These are phyloP conservation scores for Aspergillus fumigatiaffinis DNA, from an alignment of 2,329 filamentous ascomycete genomes.

Conservation along the genomic window DNA sequence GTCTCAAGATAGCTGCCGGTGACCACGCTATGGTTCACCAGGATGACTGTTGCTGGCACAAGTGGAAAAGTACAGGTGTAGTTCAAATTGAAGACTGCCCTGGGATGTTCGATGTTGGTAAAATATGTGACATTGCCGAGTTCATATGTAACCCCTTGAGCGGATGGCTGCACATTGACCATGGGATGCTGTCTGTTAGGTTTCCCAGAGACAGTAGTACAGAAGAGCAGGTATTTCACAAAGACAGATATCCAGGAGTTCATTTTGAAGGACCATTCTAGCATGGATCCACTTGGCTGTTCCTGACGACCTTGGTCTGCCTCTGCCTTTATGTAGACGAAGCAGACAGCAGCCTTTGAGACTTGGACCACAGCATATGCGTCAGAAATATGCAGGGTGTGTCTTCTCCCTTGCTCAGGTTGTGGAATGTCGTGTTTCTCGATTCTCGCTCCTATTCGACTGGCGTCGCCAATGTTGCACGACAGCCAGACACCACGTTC, in stretches of 20 bases:
- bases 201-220: background rate
- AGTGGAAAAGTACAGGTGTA: background rate
- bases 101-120: constrained; percentile 3
- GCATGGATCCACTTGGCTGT: background rate
- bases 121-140: constrained; percentile 4
- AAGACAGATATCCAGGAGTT: background rate
- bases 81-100: background rate
- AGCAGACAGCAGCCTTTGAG: background rate
- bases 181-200: background rate
- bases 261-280: background rate
- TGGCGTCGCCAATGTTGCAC: background rate
- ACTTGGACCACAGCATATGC: background rate
- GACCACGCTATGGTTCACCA: constrained; percentile 2
- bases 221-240: background rate
- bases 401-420: no score
- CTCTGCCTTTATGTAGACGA: background rate
- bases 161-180: background rate
- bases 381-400: no score
- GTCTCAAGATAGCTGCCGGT: constrained; percentile 1
- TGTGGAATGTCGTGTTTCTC: no score
- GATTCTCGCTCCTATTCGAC: background rate
- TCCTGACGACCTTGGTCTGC: background rate
- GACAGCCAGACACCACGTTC: background rate
- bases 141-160: background rate
- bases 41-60: constrained; percentile 4